Conservation (phyloP, 176 grass and related monocot species). For the Oryza glaberrima region DNA sequence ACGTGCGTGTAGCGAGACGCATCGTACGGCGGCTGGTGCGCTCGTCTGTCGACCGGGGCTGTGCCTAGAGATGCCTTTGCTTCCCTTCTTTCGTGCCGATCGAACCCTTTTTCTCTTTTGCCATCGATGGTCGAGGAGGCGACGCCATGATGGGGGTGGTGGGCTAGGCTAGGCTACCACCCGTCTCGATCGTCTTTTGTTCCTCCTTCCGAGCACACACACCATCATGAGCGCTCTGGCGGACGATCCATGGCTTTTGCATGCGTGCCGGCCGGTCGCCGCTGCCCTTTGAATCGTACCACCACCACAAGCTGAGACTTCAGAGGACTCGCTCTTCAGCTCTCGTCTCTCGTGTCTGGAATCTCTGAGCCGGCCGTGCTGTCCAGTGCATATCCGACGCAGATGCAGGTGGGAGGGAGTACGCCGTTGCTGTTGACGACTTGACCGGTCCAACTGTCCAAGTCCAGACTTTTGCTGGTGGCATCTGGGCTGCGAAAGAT, state of each 20-base stretch:
- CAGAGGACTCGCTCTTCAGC: not conserved
- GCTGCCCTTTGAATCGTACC: not conserved
- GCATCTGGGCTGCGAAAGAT: not conserved
- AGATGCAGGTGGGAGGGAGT: not conserved
- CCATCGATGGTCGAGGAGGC: conserved; percentile 37
- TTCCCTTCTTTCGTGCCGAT: conserved; percentile 4
- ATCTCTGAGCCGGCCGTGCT: conserved; percentile 7
- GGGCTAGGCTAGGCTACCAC: not conserved
- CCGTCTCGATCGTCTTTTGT: conserved; percentile 21
- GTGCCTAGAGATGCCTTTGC: not conserved
- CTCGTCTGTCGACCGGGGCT: not conserved
- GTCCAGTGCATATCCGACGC: not conserved
- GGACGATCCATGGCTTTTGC: conserved; percentile 30
- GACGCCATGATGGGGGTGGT: conserved; percentile 21
- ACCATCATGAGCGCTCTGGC: conserved; percentile 34
- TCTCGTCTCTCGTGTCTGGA: conserved; percentile 19
- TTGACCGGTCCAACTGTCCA: not conserved
- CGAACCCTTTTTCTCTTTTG: conserved; percentile 24
- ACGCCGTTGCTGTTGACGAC: not conserved
- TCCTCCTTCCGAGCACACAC: conserved; percentile 18
- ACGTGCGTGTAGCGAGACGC: not conserved
- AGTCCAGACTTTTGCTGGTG: not conserved
- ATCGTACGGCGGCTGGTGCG: not conserved
- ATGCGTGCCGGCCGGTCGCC: not conserved
- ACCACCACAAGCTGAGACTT: not conserved